A percentile compares a stretch with the other conserved stretches of the same genome.
These are phyloP conservation scores for Ulmus americana DNA, from an alignment of 331 rosid species.

Conservation along the genomic window DNA sequence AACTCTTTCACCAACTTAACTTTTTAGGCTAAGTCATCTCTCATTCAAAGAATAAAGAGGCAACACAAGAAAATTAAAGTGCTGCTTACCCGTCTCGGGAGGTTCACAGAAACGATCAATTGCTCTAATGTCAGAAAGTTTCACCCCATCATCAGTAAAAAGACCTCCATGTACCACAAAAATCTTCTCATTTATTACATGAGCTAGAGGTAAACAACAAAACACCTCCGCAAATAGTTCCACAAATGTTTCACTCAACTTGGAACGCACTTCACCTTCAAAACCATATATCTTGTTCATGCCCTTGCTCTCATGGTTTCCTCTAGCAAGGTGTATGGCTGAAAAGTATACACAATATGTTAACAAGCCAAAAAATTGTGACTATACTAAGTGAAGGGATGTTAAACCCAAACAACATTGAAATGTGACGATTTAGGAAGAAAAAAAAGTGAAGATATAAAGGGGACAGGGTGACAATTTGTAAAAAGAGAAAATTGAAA, in stretches of 20 bases:
- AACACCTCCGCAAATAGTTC: conserved; percentile 96
- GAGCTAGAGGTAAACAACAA: conserved; percentile 88
- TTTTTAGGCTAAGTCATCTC: background rate
- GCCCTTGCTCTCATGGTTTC: conserved; percentile 98
- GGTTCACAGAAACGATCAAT: conserved; percentile 98
- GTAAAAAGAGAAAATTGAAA: background rate
- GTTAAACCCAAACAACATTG: no score
- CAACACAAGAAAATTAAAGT: conserved; percentile 4
- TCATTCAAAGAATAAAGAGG: background rate
- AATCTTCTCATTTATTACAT: conserved; percentile 75
- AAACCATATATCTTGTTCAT: conserved; percentile 99
- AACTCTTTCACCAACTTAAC: background rate
- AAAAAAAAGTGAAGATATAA: background rate
- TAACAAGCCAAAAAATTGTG: conserved; percentile 1
- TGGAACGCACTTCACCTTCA: conserved; percentile 95
- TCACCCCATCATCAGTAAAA: conserved; percentile 95
- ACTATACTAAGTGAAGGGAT: background rate
- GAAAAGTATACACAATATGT: conserved; percentile 30
- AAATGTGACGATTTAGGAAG: background rate
- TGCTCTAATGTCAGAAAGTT: conserved; percentile 70
- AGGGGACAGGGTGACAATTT: background rate
- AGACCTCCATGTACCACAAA: conserved; percentile 98
- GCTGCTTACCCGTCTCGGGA: conserved; percentile 82
- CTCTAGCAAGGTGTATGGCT: conserved; percentile 92
- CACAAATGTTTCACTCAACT: conserved; percentile 76